These are phyloP conservation scores for Aeminium ludgeri DNA, from an alignment of 495 filamentous ascomycete genomes.

Conservation along the genomic window DNA sequence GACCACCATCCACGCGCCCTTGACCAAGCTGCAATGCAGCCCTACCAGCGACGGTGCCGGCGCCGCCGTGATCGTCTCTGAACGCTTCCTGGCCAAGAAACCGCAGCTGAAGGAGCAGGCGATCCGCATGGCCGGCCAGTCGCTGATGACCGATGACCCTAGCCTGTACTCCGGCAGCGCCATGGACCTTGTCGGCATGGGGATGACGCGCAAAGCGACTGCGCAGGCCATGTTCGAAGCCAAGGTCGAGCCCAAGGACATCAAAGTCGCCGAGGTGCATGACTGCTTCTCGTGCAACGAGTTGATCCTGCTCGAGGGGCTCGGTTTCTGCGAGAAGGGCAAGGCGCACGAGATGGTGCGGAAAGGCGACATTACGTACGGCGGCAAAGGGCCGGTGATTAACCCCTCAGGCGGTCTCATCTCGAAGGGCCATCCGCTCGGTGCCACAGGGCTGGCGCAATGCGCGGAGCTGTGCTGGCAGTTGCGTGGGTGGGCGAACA, in stretches of 20 bases:
- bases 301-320: slow-evolving; percentile 71
- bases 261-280: slow-evolving; percentile 81
- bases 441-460: slow-evolving; percentile 83
- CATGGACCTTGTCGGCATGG: slow-evolving; percentile 78
- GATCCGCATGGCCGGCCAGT: slow-evolving; percentile 75
- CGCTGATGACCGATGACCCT: slow-evolving; percentile 63
- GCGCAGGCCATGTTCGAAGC: slow-evolving; percentile 56
- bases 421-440: slow-evolving; percentile 88
- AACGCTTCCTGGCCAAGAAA: slow-evolving; percentile 71
- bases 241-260: slow-evolving; percentile 43
- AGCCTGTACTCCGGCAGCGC: slow-evolving; percentile 54
- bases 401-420: slow-evolving; percentile 92
- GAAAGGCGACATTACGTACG: slow-evolving; percentile 82
- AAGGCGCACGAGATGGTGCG: slow-evolving; percentile 89
- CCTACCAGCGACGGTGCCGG: slow-evolving; percentile 88
- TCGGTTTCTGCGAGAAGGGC: slow-evolving; percentile 61
- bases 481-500: slow-evolving; percentile 83
- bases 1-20: slow-evolving; percentile 61
- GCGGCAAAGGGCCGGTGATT: slow-evolving; percentile 50
- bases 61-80: slow-evolving; percentile 75
- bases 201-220: slow-evolving; percentile 60
- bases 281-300: slow-evolving; percentile 97
- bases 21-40: slow-evolving; percentile 70
- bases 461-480: slow-evolving; percentile 96
- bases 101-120: slow-evolving; percentile 70